phyloP scores from a whole-genome alignment of 78 protist genomes.

The Dictyostelium citrinum region DNA sequence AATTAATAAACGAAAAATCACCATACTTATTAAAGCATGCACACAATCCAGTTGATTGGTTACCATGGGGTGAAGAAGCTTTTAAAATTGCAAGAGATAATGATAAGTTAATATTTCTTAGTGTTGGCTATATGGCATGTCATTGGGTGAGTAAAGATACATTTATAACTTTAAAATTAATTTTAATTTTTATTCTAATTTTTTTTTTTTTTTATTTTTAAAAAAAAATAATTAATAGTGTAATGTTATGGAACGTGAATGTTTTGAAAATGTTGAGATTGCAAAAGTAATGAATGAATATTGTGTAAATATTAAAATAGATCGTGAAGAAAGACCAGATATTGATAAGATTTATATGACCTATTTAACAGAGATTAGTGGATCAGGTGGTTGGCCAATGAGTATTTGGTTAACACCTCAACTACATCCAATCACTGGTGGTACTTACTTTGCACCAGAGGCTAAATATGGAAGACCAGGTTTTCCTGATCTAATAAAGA shows the following conservation, averaged over 20 bases:
- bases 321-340: conserved; percentile 92
- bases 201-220: neutral
- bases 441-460: conserved; percentile 85
- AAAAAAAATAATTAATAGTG: conserved; percentile 28
- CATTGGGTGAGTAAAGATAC: conserved; percentile 56
- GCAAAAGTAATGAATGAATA: conserved; percentile 87
- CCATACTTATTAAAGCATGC: conserved; percentile 81
- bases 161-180: neutral
- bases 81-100: conserved; percentile 29
- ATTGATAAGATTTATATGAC: conserved; percentile 90
- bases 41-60: conserved; percentile 85
- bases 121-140: conserved; percentile 90
- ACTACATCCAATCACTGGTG: conserved; percentile 85
- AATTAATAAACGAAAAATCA: conserved; percentile 54
- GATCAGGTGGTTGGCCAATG: conserved; percentile 93
- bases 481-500: conserved; percentile 19
- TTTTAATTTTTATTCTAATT: neutral
- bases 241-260: conserved; percentile 90
- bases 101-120: conserved; percentile 85
- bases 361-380: conserved; percentile 78
- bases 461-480: conserved; percentile 73
- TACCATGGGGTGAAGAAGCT: conserved; percentile 91
- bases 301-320: conserved; percentile 91
- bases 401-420: conserved; percentile 87
- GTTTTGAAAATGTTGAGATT: conserved; percentile 76